Conservation (phyloP, 352 stramenopile species). For the Nothophytophthora sp. region DNA sequence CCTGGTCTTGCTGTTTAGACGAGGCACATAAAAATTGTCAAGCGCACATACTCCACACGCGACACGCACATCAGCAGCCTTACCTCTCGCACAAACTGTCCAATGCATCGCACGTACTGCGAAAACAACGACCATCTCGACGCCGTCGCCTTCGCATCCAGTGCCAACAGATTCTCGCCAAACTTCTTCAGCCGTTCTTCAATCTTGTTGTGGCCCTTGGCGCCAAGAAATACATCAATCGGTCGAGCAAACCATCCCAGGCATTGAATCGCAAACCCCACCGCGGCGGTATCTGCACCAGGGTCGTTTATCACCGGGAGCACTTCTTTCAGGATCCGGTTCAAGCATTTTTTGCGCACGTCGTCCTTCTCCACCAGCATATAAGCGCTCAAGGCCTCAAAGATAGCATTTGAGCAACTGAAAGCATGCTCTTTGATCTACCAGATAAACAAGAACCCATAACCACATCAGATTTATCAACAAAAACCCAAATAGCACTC, state of each 20-base stretch:
- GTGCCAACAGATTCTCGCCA: slow-evolving; percentile 66
- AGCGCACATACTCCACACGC: slow-evolving; percentile 1
- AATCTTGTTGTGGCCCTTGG: slow-evolving; percentile 59
- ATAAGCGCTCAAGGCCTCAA: slow-evolving; percentile 42
- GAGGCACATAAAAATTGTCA: slow-evolving; percentile 5
- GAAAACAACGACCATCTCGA: slow-evolving; percentile 63
- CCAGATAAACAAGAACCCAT: too few relatives aligned
- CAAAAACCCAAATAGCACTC: not conserved
- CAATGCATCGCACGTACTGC: slow-evolving; percentile 59
- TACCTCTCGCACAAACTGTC: slow-evolving; percentile 58
- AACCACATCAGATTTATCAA: too few relatives aligned
- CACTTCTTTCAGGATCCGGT: slow-evolving; percentile 75
- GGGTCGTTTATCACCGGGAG: slow-evolving; percentile 59
- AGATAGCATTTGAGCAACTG: slow-evolving; percentile 40
- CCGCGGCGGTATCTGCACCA: slow-evolving; percentile 27
- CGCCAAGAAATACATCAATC: slow-evolving; percentile 54
- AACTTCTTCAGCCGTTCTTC: slow-evolving; percentile 67
- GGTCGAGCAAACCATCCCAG: slow-evolving; percentile 46
- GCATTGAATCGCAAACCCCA: slow-evolving; percentile 60
- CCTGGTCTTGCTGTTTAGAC: slow-evolving; percentile 20
- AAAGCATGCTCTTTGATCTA: slow-evolving; percentile 81
- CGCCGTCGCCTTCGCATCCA: slow-evolving; percentile 48
- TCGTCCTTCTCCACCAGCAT: slow-evolving; percentile 47
- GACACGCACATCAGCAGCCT: too few relatives aligned
- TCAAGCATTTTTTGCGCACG: slow-evolving; percentile 61